Base-by-base conservation (phyloP, 2,329 filamentous ascomycete genomes). In the Aureobasidium zeae region DNA sequence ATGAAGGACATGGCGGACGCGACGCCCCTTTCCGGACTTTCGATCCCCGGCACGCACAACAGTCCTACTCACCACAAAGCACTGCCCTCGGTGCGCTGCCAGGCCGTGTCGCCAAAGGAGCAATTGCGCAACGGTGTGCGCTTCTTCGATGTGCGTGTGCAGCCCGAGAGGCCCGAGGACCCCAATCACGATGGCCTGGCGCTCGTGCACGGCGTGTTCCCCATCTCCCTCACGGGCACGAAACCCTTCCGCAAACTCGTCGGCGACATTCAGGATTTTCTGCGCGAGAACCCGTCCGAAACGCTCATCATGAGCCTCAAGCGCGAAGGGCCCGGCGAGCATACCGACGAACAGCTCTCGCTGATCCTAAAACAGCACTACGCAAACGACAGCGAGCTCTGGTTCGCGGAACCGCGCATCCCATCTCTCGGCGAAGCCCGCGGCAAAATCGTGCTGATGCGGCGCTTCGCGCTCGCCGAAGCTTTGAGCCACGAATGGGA, bases 41-140 rank as follows among this genome's bases (percentile, higher is more conserved):
- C 83, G 37, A 91, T 96, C 50, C 91, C 91, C 0, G 91, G 91
- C 51, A 95, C 91, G 0, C 91, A 98, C 70, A 96, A 98, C 66
- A 86, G 84, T 13, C 86, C 91, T 5, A 93, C 88, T 8, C 82
- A 77, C 65, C 74, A 93, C 68, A 74, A 77, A 36, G 88, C 91
- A 10, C 74, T 95, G 4, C 91, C 91, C 1, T 94, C 86, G 1
- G 91, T 96, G 26, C 83, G 91, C 28, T 96, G 91, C 63, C 91
- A 98, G 66, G 81, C 84, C 24, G 86, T 88, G 13, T 71, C 76
- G 48, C 73, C 93, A 4, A 70, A 72, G 36, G 77, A 81, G 42
- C 91, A 98, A 64, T 77, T 98, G 20, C 71, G 79, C 45, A 89
- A 94, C 59, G 91, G 91, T 20, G 83, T 96, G 33, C 86, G 91